phyloP scores from a whole-genome alignment of 192 early-diverging fungal genomes.

The Geranomyces michiganensis region DNA sequence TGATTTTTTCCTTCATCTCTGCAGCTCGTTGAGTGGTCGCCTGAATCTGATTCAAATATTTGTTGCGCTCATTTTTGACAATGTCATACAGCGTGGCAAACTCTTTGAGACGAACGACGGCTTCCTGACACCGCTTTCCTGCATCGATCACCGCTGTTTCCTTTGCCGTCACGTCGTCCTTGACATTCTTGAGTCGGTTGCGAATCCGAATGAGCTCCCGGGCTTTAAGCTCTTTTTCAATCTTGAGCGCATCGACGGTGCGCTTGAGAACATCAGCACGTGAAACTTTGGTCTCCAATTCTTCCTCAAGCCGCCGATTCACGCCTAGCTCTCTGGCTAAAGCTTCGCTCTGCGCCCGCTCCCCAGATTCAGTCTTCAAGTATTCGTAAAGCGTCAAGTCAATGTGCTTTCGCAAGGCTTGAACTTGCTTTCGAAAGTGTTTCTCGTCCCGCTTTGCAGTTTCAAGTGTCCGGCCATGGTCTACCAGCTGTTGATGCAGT shows the following conservation, averaged over 20 bases:
- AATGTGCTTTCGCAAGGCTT: conserved; percentile 49
- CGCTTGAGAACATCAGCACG: conserved; percentile 24
- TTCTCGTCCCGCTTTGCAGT: conserved; percentile 45
- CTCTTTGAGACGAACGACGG: conserved; percentile 51
- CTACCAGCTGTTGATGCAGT: conserved; percentile 54
- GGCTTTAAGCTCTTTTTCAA: conserved; percentile 57
- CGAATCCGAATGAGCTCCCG: conserved; percentile 60
- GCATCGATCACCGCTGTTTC: conserved; percentile 59
- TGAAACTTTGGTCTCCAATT: conserved; percentile 48
- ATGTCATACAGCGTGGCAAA: conserved; percentile 61
- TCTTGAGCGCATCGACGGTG: conserved; percentile 45
- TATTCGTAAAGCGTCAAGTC: conserved; percentile 55
- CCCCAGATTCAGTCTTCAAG: conserved; percentile 54
- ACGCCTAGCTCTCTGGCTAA: conserved; percentile 41
- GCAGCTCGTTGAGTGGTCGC: conserved; percentile 58
- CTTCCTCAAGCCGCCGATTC: conserved; percentile 54
- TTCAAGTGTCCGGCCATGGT: conserved; percentile 43
- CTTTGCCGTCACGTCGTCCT: conserved; percentile 53
- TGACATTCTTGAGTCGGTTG: conserved; percentile 44
- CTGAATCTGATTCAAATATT: conserved; percentile 66
- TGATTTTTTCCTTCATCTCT: conserved; percentile 71
- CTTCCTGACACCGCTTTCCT: conserved; percentile 54
- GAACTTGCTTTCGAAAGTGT: conserved; percentile 42
- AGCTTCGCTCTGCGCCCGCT: conserved; percentile 52
- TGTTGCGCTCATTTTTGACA: conserved; percentile 69